A percentile compares a stretch with the other conserved stretches of the same genome.
Evolutionary conservation across 2,329 filamentous ascomycete genomes (phyloP).

Genomic region (Cladosporium austrohemisphaericum): DNA sequence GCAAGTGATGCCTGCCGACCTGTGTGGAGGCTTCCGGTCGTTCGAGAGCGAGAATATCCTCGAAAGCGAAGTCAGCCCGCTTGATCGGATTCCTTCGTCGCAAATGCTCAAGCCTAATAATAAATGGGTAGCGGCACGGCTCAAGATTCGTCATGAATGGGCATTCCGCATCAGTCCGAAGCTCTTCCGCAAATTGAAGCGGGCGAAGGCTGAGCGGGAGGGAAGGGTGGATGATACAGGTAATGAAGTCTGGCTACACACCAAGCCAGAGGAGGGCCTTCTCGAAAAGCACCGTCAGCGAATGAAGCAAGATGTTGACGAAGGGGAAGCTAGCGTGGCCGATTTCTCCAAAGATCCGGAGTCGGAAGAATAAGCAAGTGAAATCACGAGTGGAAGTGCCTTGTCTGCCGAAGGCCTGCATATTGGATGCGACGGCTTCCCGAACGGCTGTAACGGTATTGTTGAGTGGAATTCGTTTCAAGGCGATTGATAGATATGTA

Average conservation of each 20-base stretch:
- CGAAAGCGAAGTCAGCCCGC: constrained; percentile 29
- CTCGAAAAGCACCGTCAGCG: background rate
- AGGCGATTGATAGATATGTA: too few species aligned
- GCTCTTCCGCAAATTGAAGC: constrained; percentile 27
- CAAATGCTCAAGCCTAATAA: constrained; percentile 47
- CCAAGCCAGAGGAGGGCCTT: background rate
- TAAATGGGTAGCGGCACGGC: constrained; percentile 55
- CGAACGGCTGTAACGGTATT: too few species aligned
- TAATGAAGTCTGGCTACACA: constrained; percentile 7
- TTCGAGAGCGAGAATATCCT: constrained; percentile 53
- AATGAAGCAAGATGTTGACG: background rate
- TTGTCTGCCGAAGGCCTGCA: too few species aligned
- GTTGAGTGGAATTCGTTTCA: too few species aligned
- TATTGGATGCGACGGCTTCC: too few species aligned
- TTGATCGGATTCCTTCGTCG: constrained; percentile 49
- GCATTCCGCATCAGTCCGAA: constrained; percentile 47
- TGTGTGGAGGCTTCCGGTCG: constrained; percentile 47
- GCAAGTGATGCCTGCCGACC: constrained; percentile 47
- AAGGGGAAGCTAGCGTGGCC: background rate
- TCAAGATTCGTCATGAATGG: constrained; percentile 59
- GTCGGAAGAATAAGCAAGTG: too few species aligned
- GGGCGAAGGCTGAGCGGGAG: constrained; percentile 13
- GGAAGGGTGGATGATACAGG: constrained; percentile 8
- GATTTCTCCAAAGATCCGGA: background rate
- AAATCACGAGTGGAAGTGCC: too few species aligned